phyloP scores from a whole-genome alignment of 306 rosid genomes.

The Medicago ruthenica region DNA sequence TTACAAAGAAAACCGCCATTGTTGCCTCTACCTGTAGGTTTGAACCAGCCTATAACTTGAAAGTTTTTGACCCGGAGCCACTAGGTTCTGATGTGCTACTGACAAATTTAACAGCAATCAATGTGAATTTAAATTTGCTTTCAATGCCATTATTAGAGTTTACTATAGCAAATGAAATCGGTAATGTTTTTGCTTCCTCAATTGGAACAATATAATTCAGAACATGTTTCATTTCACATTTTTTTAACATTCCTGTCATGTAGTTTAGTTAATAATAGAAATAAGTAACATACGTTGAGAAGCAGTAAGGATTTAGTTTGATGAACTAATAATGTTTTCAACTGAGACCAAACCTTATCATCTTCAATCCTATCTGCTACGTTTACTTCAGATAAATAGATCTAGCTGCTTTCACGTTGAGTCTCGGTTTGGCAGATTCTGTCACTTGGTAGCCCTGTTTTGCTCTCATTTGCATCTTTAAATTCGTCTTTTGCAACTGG shows the following conservation, averaged over 20 bases:
- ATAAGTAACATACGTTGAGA: neutral
- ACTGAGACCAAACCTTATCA: constrained; percentile 31
- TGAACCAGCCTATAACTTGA: too few species aligned
- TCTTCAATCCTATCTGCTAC: neutral
- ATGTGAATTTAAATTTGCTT: too few species aligned
- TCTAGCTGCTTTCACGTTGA: neutral
- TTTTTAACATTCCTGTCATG: neutral
- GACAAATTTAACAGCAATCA: too few species aligned
- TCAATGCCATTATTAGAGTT: too few species aligned
- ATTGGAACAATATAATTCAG: too few species aligned
- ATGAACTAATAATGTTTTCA: constrained; percentile 25
- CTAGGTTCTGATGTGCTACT: too few species aligned
- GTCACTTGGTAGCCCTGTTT: neutral
- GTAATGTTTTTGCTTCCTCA: too few species aligned
- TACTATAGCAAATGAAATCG: too few species aligned
- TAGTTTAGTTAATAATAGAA: neutral
- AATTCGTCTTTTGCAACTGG: neutral
- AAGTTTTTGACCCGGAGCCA: too few species aligned
- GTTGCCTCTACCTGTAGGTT: too few species aligned
- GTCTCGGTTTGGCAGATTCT: neutral
- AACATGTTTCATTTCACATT: neutral
- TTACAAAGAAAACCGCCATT: too few species aligned
- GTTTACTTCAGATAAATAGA: constrained; percentile 12
- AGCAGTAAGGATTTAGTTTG: constrained; percentile 9
- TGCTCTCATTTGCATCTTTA: neutral